Conservation (phyloP, 1,284 basidiomycete genomes). For the Schizophyllum amplum region DNA sequence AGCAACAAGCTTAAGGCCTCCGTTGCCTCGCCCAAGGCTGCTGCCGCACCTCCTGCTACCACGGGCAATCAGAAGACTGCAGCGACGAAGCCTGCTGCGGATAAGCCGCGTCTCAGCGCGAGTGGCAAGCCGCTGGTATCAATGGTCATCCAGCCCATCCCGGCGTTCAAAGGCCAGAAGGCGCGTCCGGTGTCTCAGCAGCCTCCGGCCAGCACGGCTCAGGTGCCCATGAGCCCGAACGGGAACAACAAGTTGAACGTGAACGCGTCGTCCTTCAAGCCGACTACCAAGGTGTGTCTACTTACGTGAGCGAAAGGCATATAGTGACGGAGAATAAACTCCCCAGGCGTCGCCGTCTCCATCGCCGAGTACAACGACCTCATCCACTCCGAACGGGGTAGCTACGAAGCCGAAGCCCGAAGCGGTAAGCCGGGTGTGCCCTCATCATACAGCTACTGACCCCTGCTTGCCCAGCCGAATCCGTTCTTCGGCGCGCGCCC, state of each 20-base stretch:
- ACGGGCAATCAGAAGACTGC: slow-evolving; percentile 16
- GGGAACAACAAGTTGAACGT: slow-evolving; percentile 52
- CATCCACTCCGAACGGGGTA: slow-evolving; percentile 35
- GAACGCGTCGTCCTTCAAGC: slow-evolving; percentile 74
- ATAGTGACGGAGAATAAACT: no score
- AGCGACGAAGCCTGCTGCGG: slow-evolving; percentile 20
- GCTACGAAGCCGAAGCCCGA: slow-evolving; percentile 51
- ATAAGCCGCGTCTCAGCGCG: slow-evolving; percentile 12
- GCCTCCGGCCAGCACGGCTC: slow-evolving; percentile 5
- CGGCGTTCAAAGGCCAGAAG: slow-evolving; percentile 76
- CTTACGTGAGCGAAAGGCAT: no score
- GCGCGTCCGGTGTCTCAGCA: slow-evolving; percentile 22
- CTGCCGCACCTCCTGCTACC: slow-evolving; percentile 20
- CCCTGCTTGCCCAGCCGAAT: slow-evolving; percentile 36
- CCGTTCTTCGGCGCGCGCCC: slow-evolving; percentile 82
- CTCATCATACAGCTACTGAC: background rate
- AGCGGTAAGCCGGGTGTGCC: slow-evolving; percentile 21
- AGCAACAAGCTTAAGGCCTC: slow-evolving; percentile 3
- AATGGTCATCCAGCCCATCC: slow-evolving; percentile 85
- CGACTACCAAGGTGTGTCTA: slow-evolving; percentile 71
- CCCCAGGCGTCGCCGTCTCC: background rate
- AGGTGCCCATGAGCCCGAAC: slow-evolving; percentile 18
- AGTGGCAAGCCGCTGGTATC: slow-evolving; percentile 31
- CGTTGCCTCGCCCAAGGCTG: slow-evolving; percentile 18
- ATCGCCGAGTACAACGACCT: slow-evolving; percentile 28